Evolutionary conservation across 495 filamentous ascomycete genomes (phyloP).

Genomic region (Jackrogersella multiformis): DNA sequence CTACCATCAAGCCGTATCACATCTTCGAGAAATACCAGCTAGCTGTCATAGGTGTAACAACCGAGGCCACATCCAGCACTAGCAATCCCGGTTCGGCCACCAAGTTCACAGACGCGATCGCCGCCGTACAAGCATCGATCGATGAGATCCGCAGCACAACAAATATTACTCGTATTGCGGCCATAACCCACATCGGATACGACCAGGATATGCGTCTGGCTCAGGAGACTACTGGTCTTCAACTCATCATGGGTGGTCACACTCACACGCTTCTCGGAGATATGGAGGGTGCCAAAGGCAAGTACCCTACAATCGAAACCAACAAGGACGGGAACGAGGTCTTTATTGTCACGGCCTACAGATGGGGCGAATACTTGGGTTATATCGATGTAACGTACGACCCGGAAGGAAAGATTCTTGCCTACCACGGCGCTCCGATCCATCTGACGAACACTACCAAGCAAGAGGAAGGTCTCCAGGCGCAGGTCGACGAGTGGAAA

Average conservation of each 20-base stretch:
- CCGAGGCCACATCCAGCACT: constrained; percentile 60
- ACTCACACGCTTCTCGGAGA: constrained; percentile 66
- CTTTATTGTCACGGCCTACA: constrained; percentile 67
- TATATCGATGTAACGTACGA: constrained; percentile 68
- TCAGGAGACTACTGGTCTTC: constrained; percentile 57
- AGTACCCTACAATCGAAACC: constrained; percentile 64
- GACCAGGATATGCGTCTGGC: constrained; percentile 65
- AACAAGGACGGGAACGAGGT: constrained; percentile 68
- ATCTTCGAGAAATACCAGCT: constrained; percentile 64
- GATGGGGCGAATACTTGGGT: constrained; percentile 69
- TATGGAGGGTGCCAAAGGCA: constrained; percentile 57
- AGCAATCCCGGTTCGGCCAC: constrained; percentile 62
- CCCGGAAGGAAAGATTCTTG: constrained; percentile 59
- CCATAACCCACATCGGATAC: constrained; percentile 69
- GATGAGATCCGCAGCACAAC: constrained; percentile 59
- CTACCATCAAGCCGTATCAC: constrained; percentile 65
- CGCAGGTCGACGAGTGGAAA: constrained; percentile 61
- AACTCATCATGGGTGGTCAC: constrained; percentile 68
- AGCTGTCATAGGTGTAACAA: constrained; percentile 67
- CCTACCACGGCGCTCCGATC: constrained; percentile 65
- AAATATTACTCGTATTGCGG: constrained; percentile 63
- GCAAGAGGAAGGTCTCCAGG: constrained; percentile 61
- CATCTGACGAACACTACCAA: constrained; percentile 63
- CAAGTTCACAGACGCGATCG: constrained; percentile 58
- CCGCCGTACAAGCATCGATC: constrained; percentile 62